These are phyloP conservation scores for Rhodocollybia butyracea DNA, from an alignment of 768 basidiomycete genomes.

Conservation along the genomic window DNA sequence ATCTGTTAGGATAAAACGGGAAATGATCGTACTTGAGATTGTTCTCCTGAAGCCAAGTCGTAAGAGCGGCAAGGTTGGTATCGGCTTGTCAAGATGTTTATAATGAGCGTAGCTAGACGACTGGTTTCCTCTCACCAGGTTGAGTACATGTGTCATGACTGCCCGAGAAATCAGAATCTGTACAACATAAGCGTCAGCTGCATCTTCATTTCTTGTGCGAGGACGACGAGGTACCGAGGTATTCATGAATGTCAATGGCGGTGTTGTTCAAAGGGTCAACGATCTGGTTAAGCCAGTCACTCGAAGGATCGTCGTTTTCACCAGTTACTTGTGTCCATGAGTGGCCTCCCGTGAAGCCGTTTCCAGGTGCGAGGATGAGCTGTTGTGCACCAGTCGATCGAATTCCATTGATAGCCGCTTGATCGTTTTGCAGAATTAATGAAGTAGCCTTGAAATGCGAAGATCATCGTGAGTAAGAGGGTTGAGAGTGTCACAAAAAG, in stretches of 20 bases:
- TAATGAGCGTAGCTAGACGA: no score
- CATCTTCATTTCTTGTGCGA: not conserved
- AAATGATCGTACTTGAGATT: slow-evolving; percentile 33
- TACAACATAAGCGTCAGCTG: not conserved
- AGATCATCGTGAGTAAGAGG: not conserved
- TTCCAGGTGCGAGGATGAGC: slow-evolving; percentile 44
- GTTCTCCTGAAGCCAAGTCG: slow-evolving; percentile 39
- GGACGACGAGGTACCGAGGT: slow-evolving; percentile 2
- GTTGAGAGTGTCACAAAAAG: not conserved
- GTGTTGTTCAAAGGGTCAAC: slow-evolving; percentile 37
- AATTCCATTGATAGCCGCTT: slow-evolving; percentile 42
- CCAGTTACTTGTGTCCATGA: slow-evolving; percentile 38
- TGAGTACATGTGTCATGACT: slow-evolving; percentile 39
- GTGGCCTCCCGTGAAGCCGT: slow-evolving; percentile 45
- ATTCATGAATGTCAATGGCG: slow-evolving; percentile 45
- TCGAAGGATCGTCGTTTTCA: slow-evolving; percentile 33
- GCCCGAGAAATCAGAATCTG: slow-evolving; percentile 42
- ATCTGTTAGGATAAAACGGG: not conserved
- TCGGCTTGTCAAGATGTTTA: slow-evolving; percentile 20
- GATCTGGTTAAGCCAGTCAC: slow-evolving; percentile 38
- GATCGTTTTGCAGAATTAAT: slow-evolving; percentile 37
- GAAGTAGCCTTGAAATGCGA: slow-evolving; percentile 29
- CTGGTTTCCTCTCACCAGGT: slow-evolving; percentile 35
- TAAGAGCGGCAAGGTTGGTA: slow-evolving; percentile 38
- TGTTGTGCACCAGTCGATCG: slow-evolving; percentile 37